Conservation (phyloP, 352 stramenopile genomes). For the Phytophthora meadii region DNA sequence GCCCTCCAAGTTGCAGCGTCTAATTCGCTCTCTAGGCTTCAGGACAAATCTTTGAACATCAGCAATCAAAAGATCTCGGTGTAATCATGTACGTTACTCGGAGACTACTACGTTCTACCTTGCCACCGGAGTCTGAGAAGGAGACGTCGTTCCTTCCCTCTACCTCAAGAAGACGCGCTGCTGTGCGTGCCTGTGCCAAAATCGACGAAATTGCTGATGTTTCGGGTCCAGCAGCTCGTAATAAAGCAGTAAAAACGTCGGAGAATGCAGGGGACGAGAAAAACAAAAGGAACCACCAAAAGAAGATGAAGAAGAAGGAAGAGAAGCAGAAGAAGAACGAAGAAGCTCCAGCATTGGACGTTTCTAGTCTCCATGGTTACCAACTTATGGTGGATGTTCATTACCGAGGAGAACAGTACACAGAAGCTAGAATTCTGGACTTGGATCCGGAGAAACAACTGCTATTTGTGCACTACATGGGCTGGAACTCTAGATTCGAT, state of each 20-base stretch:
- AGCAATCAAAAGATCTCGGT: not conserved
- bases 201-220: conserved; percentile 22
- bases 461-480: conserved; percentile 78
- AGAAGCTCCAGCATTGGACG: not conserved
- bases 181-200: conserved; percentile 23
- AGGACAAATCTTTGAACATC: conserved; percentile 1
- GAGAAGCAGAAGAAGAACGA: conserved; percentile 10
- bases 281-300: conserved; percentile 20
- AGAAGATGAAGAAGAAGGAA: conserved; percentile 46
- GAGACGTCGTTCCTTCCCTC: conserved; percentile 11
- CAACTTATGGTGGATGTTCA: conserved; percentile 69
- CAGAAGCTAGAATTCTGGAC: conserved; percentile 66
- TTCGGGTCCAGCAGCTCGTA: conserved; percentile 1
- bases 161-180: conserved; percentile 34
- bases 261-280: conserved; percentile 26
- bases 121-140: conserved; percentile 30
- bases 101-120: conserved; percentile 65
- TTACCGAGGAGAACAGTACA: conserved; percentile 60
- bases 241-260: conserved; percentile 20
- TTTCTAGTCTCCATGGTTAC: conserved; percentile 33
- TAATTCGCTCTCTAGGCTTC: not conserved
- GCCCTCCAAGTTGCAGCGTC: not conserved
- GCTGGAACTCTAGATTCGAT: conserved; percentile 80
- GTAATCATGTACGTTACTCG: conserved; percentile 72
- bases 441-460: conserved; percentile 42